phyloP scores from a whole-genome alignment of 2,329 filamentous ascomycete genomes.

The Fusarium penzigii region DNA sequence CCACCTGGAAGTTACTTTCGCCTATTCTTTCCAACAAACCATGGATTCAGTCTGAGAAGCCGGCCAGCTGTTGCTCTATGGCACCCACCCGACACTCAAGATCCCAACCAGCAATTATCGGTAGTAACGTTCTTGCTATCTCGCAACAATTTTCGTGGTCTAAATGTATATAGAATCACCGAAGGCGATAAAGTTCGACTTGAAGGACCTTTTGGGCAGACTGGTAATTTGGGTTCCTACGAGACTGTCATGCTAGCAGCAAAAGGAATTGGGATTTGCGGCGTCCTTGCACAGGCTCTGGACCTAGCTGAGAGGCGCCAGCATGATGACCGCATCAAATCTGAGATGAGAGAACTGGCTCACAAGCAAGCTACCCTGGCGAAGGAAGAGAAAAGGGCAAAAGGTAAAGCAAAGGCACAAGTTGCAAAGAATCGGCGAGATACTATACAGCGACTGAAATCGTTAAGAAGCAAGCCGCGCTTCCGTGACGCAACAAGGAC shows the following conservation, averaged over 20 bases:
- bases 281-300: slow-evolving; percentile 1
- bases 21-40: slow-evolving; percentile 5
- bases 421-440: not conserved
- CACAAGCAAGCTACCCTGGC: not conserved
- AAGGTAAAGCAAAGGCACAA: not conserved
- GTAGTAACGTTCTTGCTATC: slow-evolving; percentile 5
- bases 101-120: not conserved
- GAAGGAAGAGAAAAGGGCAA: not conserved
- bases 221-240: not conserved
- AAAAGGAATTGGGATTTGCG: slow-evolving; percentile 5
- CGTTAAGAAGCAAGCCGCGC: not conserved
- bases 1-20: slow-evolving; percentile 6
- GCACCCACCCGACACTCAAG: slow-evolving; percentile 1
- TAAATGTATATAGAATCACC: not conserved
- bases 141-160: not conserved
- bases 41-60: not conserved
- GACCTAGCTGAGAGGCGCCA: slow-evolving; percentile 1
- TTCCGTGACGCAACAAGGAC: slow-evolving; percentile 5
- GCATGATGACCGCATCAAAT: slow-evolving; percentile 1
- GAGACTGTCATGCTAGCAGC: slow-evolving; percentile 9
- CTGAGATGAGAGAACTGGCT: not conserved
- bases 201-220: slow-evolving; percentile 5
- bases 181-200: slow-evolving; percentile 1
- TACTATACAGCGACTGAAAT: not conserved
- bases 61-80: slow-evolving; percentile 2